Percentiles rank a stretch among this genome's conserved stretches.
Evolutionary conservation across 306 rosid species (phyloP).

Genomic region (Prunus mume): DNA sequence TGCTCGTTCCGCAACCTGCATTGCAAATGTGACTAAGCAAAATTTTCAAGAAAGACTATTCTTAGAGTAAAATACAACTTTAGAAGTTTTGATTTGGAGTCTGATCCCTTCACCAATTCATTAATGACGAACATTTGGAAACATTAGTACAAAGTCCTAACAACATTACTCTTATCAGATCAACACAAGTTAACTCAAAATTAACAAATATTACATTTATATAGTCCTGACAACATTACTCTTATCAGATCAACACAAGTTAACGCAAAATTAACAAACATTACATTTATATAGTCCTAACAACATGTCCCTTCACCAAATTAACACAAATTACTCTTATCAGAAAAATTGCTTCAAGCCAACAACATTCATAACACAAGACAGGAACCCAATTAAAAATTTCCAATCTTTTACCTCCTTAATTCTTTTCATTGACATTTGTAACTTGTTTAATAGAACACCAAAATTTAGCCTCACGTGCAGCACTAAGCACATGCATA

Average conservation of each 20-base stretch:
- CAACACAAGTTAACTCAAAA: no score
- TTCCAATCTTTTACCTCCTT: background rate
- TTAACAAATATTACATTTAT: no score
- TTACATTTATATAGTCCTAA: no score
- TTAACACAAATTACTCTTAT: background rate
- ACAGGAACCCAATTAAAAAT: background rate
- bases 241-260: background rate
- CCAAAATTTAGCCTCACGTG: background rate
- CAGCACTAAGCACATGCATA: background rate
- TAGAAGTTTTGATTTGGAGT: background rate
- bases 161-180: background rate
- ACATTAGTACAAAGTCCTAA: background rate
- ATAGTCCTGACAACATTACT: no score
- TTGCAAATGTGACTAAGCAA: constrained; percentile 1
- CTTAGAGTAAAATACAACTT: background rate
- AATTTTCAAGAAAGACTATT: background rate
- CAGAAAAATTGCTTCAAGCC: background rate
- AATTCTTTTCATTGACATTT: background rate
- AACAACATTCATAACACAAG: background rate
- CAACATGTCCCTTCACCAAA: no score
- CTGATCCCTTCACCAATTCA: background rate
- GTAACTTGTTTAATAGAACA: background rate
- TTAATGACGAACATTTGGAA: background rate
- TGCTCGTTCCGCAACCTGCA: constrained; percentile 97
- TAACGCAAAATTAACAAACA: no score